Evolutionary conservation across 2,329 filamentous ascomycete genomes (phyloP), one percentile per base, ranked within the genome.

Genomic region (Herpotrichia juniperi): DNA sequence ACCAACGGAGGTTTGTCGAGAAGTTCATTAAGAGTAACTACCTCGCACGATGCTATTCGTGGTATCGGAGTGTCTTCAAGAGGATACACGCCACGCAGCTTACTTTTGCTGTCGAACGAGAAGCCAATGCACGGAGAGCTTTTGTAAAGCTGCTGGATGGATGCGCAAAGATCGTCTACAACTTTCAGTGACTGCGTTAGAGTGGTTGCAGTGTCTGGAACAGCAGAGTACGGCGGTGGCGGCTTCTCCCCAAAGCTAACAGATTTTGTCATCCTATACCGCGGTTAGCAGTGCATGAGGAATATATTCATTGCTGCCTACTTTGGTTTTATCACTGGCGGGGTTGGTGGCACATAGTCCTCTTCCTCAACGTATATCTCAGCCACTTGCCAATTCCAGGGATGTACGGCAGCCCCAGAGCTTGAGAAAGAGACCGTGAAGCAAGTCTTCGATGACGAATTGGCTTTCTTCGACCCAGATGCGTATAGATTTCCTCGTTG

Each of bases 101-200:
- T 71, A 28, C 57, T 66, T 43, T 69, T 66, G 16, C 53, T 64
- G 46, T 73, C 67, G 11, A 74, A 56, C 0, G 63, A 69, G 32
- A 74, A 68, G 2, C 70, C 68, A 24, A 74, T 71, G 17, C 61
- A 68, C 1, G 62, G 52, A 10, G 61, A 53, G 9, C 46, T 59
- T 11, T 64, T 64, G 37, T 67, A 60, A 5, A 66, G 39, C 37
- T 64, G 54, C 28, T 62, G 59, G 25, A 74, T 74, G 4, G 69
- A 71, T 19, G 66, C 67, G 46, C 71, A 74, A 16, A 74, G 39
- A 47, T 74, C 69, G n/a, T 67, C 65, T 11, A 74, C 63, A 52
- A 71, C 71, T 45, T 68, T 48, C 2, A 67, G 46, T 9, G 56
- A 49, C 37, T 58, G 49, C 12, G 26, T 17, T 2, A 32, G 35